A percentile compares a stretch with the other conserved stretches of the same genome.
These are phyloP conservation scores for Hemisphaericaspora subhashii DNA, from an alignment of 1,139 yeast species.

Conservation along the genomic window DNA sequence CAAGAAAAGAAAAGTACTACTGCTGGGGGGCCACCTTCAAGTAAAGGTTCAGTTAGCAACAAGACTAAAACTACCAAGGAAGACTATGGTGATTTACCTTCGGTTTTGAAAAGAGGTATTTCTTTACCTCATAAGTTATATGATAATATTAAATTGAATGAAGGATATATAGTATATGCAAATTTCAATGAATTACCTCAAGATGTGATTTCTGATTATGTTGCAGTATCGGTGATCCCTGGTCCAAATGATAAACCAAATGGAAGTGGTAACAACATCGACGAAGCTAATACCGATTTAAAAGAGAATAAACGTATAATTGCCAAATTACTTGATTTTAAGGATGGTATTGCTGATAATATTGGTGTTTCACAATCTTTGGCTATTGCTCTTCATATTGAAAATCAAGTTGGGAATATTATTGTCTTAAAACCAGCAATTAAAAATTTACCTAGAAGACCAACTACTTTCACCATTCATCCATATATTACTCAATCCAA, in stretches of 20 bases:
- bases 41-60: slow-evolving; percentile 19
- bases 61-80: slow-evolving; percentile 18
- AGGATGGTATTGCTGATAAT: slow-evolving; percentile 34
- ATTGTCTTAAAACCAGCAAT: slow-evolving; percentile 54
- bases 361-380: slow-evolving; percentile 59
- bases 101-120: slow-evolving; percentile 53
- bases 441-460: slow-evolving; percentile 38
- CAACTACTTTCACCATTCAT: slow-evolving; percentile 48
- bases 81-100: slow-evolving; percentile 32
- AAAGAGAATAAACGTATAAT: slow-evolving; percentile 48
- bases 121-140: slow-evolving; percentile 52
- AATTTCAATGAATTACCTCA: slow-evolving; percentile 37
- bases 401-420: slow-evolving; percentile 52
- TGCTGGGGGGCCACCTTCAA: slow-evolving; percentile 30
- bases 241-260: slow-evolving; percentile 44
- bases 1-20: slow-evolving; percentile 24
- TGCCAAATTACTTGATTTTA: slow-evolving; percentile 51
- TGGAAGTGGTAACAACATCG: slow-evolving; percentile 10
- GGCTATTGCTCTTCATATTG: slow-evolving; percentile 59
- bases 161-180: slow-evolving; percentile 44
- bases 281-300: slow-evolving; percentile 17
- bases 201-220: slow-evolving; percentile 38
- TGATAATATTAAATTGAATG: slow-evolving; percentile 17
- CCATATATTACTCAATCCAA: slow-evolving; percentile 50
- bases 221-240: slow-evolving; percentile 57